A percentile compares a stretch with the other conserved stretches of the same genome.
Evolutionary conservation across 371 early-diverging fungal genomes (phyloP).

Genomic region (Mucor velutinosus): DNA sequence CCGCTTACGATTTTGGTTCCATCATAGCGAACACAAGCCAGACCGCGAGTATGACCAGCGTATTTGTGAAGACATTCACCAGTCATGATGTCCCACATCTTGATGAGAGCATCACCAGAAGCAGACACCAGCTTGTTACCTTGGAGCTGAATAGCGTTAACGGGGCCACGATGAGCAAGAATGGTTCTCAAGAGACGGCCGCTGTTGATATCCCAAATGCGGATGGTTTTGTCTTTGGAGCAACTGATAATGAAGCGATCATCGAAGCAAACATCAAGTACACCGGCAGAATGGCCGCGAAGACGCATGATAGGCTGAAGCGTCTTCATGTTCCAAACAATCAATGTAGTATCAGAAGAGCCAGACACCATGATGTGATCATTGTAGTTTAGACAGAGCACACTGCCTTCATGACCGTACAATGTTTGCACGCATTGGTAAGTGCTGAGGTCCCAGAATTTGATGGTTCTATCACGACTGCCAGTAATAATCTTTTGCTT

Average conservation of each 20-base stretch:
- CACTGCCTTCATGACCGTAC: constrained; percentile 86
- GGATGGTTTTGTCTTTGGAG: constrained; percentile 92
- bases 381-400: constrained; percentile 89
- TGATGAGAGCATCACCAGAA: constrained; percentile 85
- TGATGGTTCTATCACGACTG: constrained; percentile 90
- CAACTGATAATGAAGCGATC: constrained; percentile 80
- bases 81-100: constrained; percentile 85
- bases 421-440: constrained; percentile 70
- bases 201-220: constrained; percentile 77
- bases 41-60: constrained; percentile 78
- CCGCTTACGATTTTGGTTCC: constrained; percentile 90
- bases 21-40: constrained; percentile 95
- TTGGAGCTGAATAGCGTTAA: constrained; percentile 84
- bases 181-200: constrained; percentile 66
- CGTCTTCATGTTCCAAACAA: constrained; percentile 83
- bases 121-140: constrained; percentile 80
- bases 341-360: constrained; percentile 87
- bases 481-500: constrained; percentile 84
- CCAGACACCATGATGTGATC: constrained; percentile 84
- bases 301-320: constrained; percentile 50
- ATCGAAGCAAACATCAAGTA: constrained; percentile 81
- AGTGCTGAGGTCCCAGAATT: constrained; percentile 74
- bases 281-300: constrained; percentile 75
- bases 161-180: constrained; percentile 83
- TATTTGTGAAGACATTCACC: constrained; percentile 70